Evolutionary conservation across 1,284 basidiomycete species (phyloP), one percentile per base, ranked within the genome.

Genomic region (Irpex lacteus): DNA sequence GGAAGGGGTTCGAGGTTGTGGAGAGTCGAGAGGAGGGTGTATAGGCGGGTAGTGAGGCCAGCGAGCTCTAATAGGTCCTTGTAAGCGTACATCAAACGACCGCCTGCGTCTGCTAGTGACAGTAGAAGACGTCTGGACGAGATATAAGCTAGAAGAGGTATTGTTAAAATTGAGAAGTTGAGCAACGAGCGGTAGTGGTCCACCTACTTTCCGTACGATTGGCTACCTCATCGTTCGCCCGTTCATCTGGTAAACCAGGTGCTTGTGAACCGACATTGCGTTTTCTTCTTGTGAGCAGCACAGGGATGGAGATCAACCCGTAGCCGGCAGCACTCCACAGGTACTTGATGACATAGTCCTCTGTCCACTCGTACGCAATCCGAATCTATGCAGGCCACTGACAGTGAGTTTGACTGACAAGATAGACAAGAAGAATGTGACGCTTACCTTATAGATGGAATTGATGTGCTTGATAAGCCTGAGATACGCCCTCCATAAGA

Each of bases 311-410:
- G 72, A 97, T 97, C 34, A 98, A 82, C 4, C 85, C 86, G 73
- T 96, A 97, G 0, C 95, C 95, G 5, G 90, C 89, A 0, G 94
- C 95, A 21, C 92, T 95, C 95, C 95, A 97, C 9, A 94, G 79
- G 74, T 97, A 97, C 75, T 97, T 96, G 81, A 96, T 95, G 7
- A 97, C 90, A 69, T 94, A 94, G 78, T 97, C 95, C 72, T 96
- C 94, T 0, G 92, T 96, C 94, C 90, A 92, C 70, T 93, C 91
- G 71, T 94, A 94, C 0, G 88, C 88, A 60, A 94, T 92, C 26
- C 91, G 87, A 59, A 92, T 90, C 89, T 90, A 18, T 15, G 32
- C 15, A 6, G n/a, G 21, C 11, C 18, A 37, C n/a, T 9, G 60
- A 54, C 21, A 21, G 36, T 57, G 37, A 44, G 18, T 7, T 19